phyloP scores from a whole-genome alignment of 2,329 filamentous ascomycete genomes.

The Pezicula rhizophila region DNA sequence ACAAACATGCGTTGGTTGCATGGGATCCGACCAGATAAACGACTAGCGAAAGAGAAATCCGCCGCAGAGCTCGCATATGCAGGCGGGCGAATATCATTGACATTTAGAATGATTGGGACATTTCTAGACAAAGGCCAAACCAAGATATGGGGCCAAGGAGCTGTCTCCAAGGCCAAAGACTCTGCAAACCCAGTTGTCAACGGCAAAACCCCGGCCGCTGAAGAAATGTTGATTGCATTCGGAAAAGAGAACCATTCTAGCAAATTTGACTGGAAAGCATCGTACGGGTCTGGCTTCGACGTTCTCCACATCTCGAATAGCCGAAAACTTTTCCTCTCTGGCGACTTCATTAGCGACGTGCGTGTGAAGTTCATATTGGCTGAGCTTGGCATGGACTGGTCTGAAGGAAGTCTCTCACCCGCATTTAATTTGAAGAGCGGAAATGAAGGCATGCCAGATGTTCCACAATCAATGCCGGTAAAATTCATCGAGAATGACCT shows the following conservation, averaged over 20 bases:
- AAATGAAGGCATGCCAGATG: constrained; percentile 8
- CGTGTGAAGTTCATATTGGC: constrained; percentile 45
- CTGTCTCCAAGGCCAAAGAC: constrained; percentile 57
- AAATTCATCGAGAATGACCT: constrained; percentile 51
- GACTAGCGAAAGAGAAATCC: constrained; percentile 60
- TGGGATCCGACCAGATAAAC: constrained; percentile 83
- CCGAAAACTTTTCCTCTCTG: constrained; percentile 39
- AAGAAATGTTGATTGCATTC: constrained; percentile 71
- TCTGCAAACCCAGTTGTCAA: constrained; percentile 61
- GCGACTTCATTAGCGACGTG: constrained; percentile 41
- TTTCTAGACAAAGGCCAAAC: constrained; percentile 62
- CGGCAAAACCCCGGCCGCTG: constrained; percentile 58
- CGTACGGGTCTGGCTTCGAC: constrained; percentile 79
- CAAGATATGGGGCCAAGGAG: constrained; percentile 89
- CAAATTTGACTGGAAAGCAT: constrained; percentile 66
- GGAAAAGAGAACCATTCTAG: constrained; percentile 73
- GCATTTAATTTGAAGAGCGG: constrained; percentile 24
- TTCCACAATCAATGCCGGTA: constrained; percentile 29
- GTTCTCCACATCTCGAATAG: constrained; percentile 57
- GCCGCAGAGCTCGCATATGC: constrained; percentile 63
- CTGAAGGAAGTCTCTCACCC: constrained; percentile 19
- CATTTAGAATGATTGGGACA: constrained; percentile 84
- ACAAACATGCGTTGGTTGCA: constrained; percentile 90
- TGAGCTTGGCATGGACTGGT: constrained; percentile 38
- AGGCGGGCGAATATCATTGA: constrained; percentile 82